Evolutionary conservation across 345 rosid genomes (phyloP), one percentile per base, ranked within the genome.

Genomic region (Citrus trifoliata): DNA sequence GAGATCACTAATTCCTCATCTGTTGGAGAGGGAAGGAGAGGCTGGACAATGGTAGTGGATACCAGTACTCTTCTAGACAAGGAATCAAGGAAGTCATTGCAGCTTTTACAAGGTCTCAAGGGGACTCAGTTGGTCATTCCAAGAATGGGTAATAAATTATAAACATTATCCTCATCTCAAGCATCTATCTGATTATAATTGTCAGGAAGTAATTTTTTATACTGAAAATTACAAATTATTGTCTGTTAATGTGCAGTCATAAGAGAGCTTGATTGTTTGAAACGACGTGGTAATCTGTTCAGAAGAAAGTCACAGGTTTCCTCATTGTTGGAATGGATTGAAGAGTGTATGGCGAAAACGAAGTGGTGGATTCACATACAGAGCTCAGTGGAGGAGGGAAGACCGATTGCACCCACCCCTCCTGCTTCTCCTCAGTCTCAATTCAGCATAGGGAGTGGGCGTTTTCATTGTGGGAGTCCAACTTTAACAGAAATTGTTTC

Each of bases 301-400:
- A 82, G 89, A 82, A 89, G 93, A 76, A 83, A 48, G 70, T 68
- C 87, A 35, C 92, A 91, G 79, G 90, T 86, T 70, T 83, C 92
- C 2, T 85, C 91, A 42, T 90, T 77, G 42, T 77, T 93, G 58
- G 91, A 90, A 70, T 96, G 99, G 99, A 87, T 96, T 60, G 95
- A 94, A 84, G 87, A 89, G 51, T 89, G 91, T 80, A 83, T 87
- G 90, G 72, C 77, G 70, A 87, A 90, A 81, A 80, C 89, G n/a
- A 82, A 85, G 64, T 89, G 98, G 94, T 96, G 98, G 98, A 86
- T 96, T 79, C 90, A 90, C 73, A 71, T 94, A 32, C 97, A 94
- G 79, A 93, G 85, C 81, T 81, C 87, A 58, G 63, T 74, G 55
- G 96, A 91, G 83, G 97, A 88, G 75, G 85, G 84, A 74, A 82